Evolutionary conservation across 1,284 basidiomycete genomes (phyloP).

Genomic region (Ganoderma sinense): DNA sequence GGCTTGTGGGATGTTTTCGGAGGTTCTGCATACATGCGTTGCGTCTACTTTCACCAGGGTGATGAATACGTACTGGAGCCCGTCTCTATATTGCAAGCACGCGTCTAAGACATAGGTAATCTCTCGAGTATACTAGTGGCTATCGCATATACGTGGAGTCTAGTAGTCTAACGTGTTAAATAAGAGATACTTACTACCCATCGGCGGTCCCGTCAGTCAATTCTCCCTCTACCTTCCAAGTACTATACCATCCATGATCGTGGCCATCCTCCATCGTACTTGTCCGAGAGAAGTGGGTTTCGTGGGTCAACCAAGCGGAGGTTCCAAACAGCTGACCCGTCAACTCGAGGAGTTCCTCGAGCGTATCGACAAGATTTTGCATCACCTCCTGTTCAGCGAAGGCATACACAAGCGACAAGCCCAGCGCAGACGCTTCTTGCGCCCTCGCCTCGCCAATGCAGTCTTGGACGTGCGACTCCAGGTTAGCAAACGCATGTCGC

Average conservation of each 20-base stretch:
- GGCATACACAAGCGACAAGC: constrained; percentile 50
- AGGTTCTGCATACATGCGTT: neutral
- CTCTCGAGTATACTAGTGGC: neutral
- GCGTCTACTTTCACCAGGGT: neutral
- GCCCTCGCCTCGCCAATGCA: constrained; percentile 42
- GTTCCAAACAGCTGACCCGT: constrained; percentile 55
- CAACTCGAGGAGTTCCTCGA: constrained; percentile 51
- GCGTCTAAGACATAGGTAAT: neutral
- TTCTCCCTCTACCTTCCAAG: constrained; percentile 34
- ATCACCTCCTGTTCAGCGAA: constrained; percentile 55
- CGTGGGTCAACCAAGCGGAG: constrained; percentile 49
- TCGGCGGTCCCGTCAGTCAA: neutral
- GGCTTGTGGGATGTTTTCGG: neutral
- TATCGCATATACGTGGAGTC: neutral
- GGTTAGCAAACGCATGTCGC: constrained; percentile 46
- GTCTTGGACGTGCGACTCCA: constrained; percentile 48
- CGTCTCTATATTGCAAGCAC: neutral
- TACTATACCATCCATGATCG: constrained; percentile 40
- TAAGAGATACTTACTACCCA: neutral
- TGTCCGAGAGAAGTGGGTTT: constrained; percentile 33
- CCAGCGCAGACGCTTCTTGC: constrained; percentile 42
- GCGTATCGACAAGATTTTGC: constrained; percentile 50
- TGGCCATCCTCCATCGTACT: constrained; percentile 34
- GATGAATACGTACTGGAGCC: neutral
- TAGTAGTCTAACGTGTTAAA: neutral